Base-by-base conservation (phyloP, 805 yeast species). In the Candida tammaniensis region DNA sequence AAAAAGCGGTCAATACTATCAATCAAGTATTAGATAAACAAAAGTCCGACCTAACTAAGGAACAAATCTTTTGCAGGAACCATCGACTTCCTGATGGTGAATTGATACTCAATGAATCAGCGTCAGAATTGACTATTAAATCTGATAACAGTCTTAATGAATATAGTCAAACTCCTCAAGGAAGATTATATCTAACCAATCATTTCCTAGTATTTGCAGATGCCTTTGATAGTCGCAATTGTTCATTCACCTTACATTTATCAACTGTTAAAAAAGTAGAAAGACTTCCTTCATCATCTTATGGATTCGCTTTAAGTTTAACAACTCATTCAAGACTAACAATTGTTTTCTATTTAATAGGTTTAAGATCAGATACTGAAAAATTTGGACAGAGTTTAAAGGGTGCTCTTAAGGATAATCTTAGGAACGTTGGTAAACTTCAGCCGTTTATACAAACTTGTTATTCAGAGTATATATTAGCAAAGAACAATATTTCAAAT, bases 211-310 rank as follows among this genome's bases (percentile, higher is more conserved):
- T 85, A 15, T 91, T 89, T 51, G 70, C 76, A 39, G 87, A 86
- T 47, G 71, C 76, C 5, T 78, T 77, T 47, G 94, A 87, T 48
- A 70, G 72, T 30, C 70, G 78, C 36, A 74, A 79, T 28, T 83
- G 93, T 52, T 72, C 77, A 5, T 75, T 91, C 50, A 72, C 72
- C 3, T 47, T 91, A 18, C 93, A 91, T 42, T 60, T 93, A 26
- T 77, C 89, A 1, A 77, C 95, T 1, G 63, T 93, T 24, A 80
- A 83, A 50, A 80, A 87, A 42, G 94, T 93, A 12, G 96, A 91
- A 54, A 70, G 97, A 34, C 71, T 87, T 14, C 94, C 95, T 8
- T 71, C 86, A 1, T 71, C 79, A 36, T 70, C 85, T 1, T 84
- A 80, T 52, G 80, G 85, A 13, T 85, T 88, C 59, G 88, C 95